A percentile compares a stretch with the other conserved stretches of the same genome.
Evolutionary conservation across 345 rosid species (phyloP).

Genomic region (Atalantia buxifolia): DNA sequence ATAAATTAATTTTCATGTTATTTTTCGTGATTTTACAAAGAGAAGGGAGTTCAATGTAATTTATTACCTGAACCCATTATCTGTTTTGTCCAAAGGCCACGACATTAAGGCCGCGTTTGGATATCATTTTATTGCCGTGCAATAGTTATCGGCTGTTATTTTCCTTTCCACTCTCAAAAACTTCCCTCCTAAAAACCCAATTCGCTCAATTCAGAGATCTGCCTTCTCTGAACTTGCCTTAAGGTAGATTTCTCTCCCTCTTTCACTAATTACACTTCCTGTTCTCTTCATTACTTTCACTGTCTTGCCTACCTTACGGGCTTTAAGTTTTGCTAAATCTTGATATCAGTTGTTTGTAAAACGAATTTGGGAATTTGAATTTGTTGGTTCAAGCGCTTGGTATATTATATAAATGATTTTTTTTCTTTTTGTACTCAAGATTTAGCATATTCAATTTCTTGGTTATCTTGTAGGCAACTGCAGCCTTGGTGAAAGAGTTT

Average conservation of each 20-base stretch:
- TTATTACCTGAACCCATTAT: background rate
- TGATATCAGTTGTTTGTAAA: background rate
- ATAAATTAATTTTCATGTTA: no score
- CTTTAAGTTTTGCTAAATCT: background rate
- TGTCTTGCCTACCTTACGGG: background rate
- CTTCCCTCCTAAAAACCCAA: constrained; percentile 14
- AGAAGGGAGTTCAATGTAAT: no score
- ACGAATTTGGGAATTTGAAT: background rate
- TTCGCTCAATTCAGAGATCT: constrained; percentile 8
- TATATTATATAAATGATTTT: background rate
- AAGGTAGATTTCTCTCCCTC: background rate
- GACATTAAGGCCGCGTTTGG: background rate
- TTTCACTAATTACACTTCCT: background rate
- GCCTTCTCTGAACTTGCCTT: background rate
- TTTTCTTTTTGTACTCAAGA: no score
- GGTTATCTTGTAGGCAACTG: background rate
- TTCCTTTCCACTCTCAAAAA: background rate
- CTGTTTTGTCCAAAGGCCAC: no score
- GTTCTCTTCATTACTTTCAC: background rate
- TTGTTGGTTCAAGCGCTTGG: background rate
- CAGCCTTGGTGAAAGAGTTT: background rate
- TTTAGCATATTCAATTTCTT: background rate
- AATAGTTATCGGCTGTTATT: background rate
- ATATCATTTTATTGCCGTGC: background rate
- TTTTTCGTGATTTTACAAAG: no score